Evolutionary conservation across 768 basidiomycete species (phyloP).

Genomic region (Agrocybe pediades): DNA sequence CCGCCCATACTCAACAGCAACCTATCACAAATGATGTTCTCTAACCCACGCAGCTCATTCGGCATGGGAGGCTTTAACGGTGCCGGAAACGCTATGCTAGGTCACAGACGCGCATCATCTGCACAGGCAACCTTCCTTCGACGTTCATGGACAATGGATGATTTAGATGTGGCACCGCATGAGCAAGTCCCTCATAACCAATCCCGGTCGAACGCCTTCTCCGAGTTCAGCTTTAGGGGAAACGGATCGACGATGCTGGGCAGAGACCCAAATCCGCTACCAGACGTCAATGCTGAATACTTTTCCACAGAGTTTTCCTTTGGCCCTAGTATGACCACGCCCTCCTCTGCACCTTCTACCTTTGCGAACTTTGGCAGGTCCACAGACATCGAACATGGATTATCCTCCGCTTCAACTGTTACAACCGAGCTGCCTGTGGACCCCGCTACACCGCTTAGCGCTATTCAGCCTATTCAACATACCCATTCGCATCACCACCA

Average conservation of each 20-base stretch:
- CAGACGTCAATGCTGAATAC: conserved; percentile 15
- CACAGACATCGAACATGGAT: not conserved
- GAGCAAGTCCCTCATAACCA: too few species aligned
- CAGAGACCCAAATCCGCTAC: conserved; percentile 16
- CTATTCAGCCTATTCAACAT: not conserved
- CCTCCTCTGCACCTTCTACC: not conserved
- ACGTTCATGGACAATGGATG: conserved; percentile 16
- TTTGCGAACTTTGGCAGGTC: not conserved
- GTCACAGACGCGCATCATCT: conserved; percentile 13
- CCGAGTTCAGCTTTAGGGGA: too few species aligned
- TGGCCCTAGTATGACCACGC: not conserved
- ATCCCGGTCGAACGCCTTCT: too few species aligned
- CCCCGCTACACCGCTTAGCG: not conserved
- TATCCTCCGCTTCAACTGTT: not conserved
- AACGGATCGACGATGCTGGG: conserved; percentile 9
- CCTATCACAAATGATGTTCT: conserved; percentile 3
- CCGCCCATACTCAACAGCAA: not conserved
- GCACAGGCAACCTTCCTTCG: conserved; percentile 15
- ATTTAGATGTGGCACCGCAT: not conserved
- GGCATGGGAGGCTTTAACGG: too few species aligned
- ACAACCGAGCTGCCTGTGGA: too few species aligned
- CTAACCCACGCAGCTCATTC: conserved; percentile 3
- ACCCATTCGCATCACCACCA: not conserved
- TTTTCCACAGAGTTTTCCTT: conserved; percentile 17
- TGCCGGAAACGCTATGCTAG: too few species aligned